Evolutionary conservation across 495 filamentous ascomycete species (phyloP), one percentile per base, ranked within the genome.

Genomic region (Penicillium goetzii): DNA sequence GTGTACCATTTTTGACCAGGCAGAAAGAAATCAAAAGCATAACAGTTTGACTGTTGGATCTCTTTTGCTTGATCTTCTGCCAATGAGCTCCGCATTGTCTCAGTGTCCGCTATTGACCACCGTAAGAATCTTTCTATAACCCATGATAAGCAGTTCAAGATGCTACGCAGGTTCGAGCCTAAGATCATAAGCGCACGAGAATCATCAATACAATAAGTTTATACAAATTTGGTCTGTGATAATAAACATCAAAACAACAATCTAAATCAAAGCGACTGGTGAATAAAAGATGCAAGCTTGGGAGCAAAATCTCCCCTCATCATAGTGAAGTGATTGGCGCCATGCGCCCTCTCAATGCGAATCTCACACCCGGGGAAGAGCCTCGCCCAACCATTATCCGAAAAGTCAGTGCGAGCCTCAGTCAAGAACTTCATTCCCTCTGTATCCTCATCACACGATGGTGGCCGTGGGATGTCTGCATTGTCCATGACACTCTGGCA

Each of bases 401-500:
- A 51, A 9, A 51, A 30, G 15, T 51, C 47, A 15, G 23, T 51
- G 2, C 47, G 21, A 8, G 25, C 47, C 25, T 51, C 47, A 30
- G 47, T 51, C 14, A 51, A n/a, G 14, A 51, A 51, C 47, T 51
- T 51, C 47, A 51, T 51, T 25, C 26, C 47, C 47, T 51, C 47
- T 14, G 47, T 51, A 14, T 47, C 43, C 19, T 51, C 25, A 1
- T 28, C 25, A 51, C 23, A 30, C 7, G 23, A 30, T 4, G 47
- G 47, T 11, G 47, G 12, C 25, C 12, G 47, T 30, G 23, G 47
- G 30, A 30, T 47, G 10, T 47, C 43, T 4, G 47, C 47, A 30
- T 30, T 51, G 15, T 51, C 47, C 23, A 50, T 26, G 23, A 50
- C 47, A 17, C 23, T 50, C 12, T 15, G 4, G 14, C 47, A 28